Conservation (phyloP, 2,329 filamentous ascomycete genomes). For the Alternaria conjuncta region DNA sequence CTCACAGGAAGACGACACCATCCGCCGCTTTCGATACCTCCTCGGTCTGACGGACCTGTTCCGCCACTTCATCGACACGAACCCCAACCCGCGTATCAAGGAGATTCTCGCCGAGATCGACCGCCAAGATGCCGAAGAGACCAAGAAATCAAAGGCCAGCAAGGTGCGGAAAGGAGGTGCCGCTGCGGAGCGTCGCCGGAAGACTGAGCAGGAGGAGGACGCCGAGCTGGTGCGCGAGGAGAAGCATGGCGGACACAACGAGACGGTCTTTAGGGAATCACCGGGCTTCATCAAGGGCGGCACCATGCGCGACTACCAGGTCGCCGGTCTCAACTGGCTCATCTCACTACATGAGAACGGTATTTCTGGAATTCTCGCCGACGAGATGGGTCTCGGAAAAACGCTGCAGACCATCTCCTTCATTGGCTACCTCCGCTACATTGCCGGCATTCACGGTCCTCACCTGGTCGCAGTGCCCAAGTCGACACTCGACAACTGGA, state of each 20-base stretch:
- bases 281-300: constrained; percentile 85
- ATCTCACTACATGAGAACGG: constrained; percentile 98
- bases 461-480: constrained; percentile 94
- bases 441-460: constrained; percentile 86
- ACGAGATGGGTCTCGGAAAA: constrained; percentile 99
- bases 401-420: constrained; percentile 98
- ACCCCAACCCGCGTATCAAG: constrained; percentile 92
- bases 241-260: constrained; percentile 82
- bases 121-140: constrained; percentile 80
- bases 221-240: constrained; percentile 87
- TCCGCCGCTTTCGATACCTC: constrained; percentile 91
- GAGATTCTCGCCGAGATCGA: constrained; percentile 95
- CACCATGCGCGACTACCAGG: constrained; percentile 93
- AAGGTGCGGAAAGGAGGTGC: constrained; percentile 84
- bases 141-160: constrained; percentile 73
- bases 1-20: constrained; percentile 85
- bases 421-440: constrained; percentile 89
- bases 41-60: constrained; percentile 95
- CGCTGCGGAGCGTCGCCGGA: constrained; percentile 75
- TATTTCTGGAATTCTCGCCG: constrained; percentile 95
- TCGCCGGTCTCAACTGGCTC: constrained; percentile 95
- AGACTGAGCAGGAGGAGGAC: constrained; percentile 97
- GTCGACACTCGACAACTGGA: constrained; percentile 98
- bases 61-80: constrained; percentile 98
- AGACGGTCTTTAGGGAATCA: constrained; percentile 87